These are phyloP conservation scores for Ceratonia siliqua DNA, from an alignment of 306 rosid species.

Conservation along the genomic window DNA sequence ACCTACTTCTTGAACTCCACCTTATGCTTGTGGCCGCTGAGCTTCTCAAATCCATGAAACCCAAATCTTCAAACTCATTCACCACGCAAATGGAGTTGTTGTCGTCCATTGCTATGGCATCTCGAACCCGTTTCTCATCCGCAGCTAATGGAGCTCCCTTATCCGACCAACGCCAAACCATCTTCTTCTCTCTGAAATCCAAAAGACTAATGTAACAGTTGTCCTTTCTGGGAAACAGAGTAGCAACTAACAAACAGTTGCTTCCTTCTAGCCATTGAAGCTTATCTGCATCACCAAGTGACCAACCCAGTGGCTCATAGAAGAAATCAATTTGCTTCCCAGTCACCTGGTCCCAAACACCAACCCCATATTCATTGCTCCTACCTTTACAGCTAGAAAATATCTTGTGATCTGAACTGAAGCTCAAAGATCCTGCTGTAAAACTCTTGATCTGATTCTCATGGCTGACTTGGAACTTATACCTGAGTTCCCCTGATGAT, in stretches of 20 bases:
- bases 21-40: conserved; percentile 61
- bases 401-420: conserved; percentile 70
- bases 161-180: conserved; percentile 98
- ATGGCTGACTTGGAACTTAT: conserved; percentile 79
- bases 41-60: conserved; percentile 83
- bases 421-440: conserved; percentile 92
- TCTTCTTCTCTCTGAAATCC: conserved; percentile 82
- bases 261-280: conserved; percentile 80
- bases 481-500: conserved; percentile 70
- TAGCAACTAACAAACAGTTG: conserved; percentile 78
- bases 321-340: conserved; percentile 84
- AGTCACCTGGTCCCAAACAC: conserved; percentile 91
- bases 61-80: conserved; percentile 90
- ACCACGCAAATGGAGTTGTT: conserved; percentile 82
- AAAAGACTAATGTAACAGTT: conserved; percentile 85
- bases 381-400: conserved; percentile 89
- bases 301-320: conserved; percentile 85
- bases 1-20: conserved; percentile 93
- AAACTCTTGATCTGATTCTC: conserved; percentile 79
- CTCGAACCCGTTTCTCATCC: conserved; percentile 83
- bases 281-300: conserved; percentile 95
- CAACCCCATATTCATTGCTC: conserved; percentile 89
- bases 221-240: conserved; percentile 89
- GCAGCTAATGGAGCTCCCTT: conserved; percentile 56
- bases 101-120: conserved; percentile 90